These are phyloP conservation scores for Podila epicladia DNA, from an alignment of 192 early-diverging fungal species.

Conservation along the genomic window DNA sequence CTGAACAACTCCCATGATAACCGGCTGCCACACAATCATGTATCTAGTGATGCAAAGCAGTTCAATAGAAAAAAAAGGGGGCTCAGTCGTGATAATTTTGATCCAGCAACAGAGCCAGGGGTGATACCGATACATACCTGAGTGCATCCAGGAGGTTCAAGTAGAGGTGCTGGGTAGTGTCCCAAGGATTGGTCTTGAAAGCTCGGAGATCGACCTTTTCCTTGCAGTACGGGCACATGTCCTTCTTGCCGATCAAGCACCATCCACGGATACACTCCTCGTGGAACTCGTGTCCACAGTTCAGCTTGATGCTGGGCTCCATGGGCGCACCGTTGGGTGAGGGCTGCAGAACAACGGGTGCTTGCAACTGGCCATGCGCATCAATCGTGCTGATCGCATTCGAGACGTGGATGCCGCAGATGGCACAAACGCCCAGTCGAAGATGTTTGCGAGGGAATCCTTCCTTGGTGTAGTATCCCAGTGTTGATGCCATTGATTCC, in stretches of 20 bases:
- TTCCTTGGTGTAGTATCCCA: constrained; percentile 71
- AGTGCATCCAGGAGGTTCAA: constrained; percentile 68
- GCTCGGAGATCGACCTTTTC: constrained; percentile 70
- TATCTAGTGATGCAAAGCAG: constrained; percentile 39
- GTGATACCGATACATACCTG: constrained; percentile 35
- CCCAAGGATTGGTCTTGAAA: constrained; percentile 73
- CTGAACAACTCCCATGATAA: constrained; percentile 51
- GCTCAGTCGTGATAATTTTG: not conserved
- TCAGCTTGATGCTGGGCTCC: constrained; percentile 48
- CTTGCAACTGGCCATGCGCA: constrained; percentile 43
- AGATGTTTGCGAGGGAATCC: constrained; percentile 67
- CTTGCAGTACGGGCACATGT: constrained; percentile 73
- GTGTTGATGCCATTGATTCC: constrained; percentile 68
- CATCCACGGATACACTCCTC: constrained; percentile 74
- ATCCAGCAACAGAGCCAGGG: not conserved
- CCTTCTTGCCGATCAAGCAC: constrained; percentile 72
- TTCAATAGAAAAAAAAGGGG: not conserved
- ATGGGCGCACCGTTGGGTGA: constrained; percentile 34
- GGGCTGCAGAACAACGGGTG: constrained; percentile 40
- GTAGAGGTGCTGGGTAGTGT: constrained; percentile 71
- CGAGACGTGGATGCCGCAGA: constrained; percentile 63
- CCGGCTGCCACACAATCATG: constrained; percentile 67
- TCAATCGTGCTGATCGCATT: constrained; percentile 46
- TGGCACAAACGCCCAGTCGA: constrained; percentile 62
- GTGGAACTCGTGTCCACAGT: constrained; percentile 68